Base-by-base conservation (phyloP, 306 rosid species). In the Medicago arabica region DNA sequence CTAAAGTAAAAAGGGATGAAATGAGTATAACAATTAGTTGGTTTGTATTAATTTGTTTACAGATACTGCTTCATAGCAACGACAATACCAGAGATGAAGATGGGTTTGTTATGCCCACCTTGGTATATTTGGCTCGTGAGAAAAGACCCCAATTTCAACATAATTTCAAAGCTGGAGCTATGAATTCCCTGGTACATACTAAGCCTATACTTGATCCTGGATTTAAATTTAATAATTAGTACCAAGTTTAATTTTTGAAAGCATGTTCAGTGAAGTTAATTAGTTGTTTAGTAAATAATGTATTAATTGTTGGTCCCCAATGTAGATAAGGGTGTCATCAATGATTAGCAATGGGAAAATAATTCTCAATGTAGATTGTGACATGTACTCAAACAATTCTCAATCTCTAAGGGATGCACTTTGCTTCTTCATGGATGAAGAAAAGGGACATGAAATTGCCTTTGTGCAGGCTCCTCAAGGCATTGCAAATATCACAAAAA, bases 161-260 rank as follows among this genome's bases (percentile, higher is more conserved):
- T 59, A 80, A 92, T 80, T 92, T 82, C 84, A 92, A 92, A 84
- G 96, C 96, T 3, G 96, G 97, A 59, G 90, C 97, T 9, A 87
- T 88, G 85, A 92, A 92, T 82, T 86, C 97, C 7, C 21, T 92
- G 96, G 97, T 90, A 84, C 2, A 53, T 17, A 17, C 11, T 21
- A 21, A 21, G 23, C 23, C 23, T 21, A 21, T 21, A 21, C n/a
- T 21, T 21, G 23, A 21, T 21, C 23, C 1, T 21, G 23, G 1
- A 21, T 21, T 21, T 21, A 1, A 21, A 21, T 21, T 21, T n/a
- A n/a, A n/a, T 21, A 21, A 21, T 1, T 21, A 21, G 23, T n/a
- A 1, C 1, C 23, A 21, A 21, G n/a, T n/a, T n/a, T n/a, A n/a
- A n/a, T n/a, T n/a, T n/a, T n/a, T n/a, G n/a, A n/a, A n/a, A n/a